These are phyloP conservation scores for Phytophthora citrophthora DNA, from an alignment of 352 stramenopile species.

Conservation along the genomic window DNA sequence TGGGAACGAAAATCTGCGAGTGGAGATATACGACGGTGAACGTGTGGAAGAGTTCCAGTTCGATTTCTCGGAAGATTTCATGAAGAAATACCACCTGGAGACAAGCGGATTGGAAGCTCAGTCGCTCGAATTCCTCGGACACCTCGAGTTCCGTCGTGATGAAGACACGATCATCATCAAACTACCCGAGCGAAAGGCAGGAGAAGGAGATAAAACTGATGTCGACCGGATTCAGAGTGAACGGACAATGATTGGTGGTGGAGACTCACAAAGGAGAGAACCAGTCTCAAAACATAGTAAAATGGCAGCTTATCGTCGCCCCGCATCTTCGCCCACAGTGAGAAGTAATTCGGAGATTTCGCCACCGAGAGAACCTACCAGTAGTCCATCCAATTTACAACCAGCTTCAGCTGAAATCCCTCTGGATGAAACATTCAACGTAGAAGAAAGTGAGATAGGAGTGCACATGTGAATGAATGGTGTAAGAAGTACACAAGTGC, in stretches of 20 bases:
- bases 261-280: conserved; percentile 11
- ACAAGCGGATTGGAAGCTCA: conserved; percentile 47
- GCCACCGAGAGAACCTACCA: not conserved
- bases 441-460: not conserved
- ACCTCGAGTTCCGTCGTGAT: conserved; percentile 68
- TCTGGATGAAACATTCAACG: not conserved
- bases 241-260: conserved; percentile 22
- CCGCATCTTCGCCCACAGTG: conserved; percentile 14
- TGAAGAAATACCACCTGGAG: conserved; percentile 57
- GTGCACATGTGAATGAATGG: too few species aligned
- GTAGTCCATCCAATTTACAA: not conserved
- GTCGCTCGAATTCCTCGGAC: conserved; percentile 47
- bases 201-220: not conserved
- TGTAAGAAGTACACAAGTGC: too few species aligned
- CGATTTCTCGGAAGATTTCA: conserved; percentile 71
- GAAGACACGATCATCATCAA: conserved; percentile 75
- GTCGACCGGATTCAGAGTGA: conserved; percentile 27
- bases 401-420: not conserved
- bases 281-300: not conserved
- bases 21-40: conserved; percentile 79
- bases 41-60: conserved; percentile 81
- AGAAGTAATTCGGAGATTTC: not conserved
- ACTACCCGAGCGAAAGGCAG: conserved; percentile 54
- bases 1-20: conserved; percentile 71
- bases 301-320: conserved; percentile 12